Evolutionary conservation across 768 basidiomycete species (phyloP).

Genomic region (Termitomyces sp.): DNA sequence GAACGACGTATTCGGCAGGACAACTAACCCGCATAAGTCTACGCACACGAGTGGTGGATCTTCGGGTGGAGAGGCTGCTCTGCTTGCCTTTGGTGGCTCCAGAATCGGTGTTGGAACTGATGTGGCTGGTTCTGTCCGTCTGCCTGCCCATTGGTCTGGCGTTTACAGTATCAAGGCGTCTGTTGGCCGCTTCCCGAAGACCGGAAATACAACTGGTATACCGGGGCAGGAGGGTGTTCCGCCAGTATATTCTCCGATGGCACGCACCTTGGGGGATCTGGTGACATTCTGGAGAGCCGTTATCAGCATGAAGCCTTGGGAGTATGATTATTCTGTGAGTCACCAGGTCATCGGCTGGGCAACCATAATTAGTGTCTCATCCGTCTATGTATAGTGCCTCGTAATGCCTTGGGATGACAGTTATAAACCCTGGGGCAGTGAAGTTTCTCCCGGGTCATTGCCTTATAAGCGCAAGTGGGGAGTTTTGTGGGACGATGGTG

Average conservation of each 20-base stretch:
- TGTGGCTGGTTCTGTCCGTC: constrained; percentile 64
- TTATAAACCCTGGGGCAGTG: neutral
- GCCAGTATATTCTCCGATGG: constrained; percentile 55
- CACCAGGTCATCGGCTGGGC: neutral
- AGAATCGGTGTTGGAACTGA: constrained; percentile 65
- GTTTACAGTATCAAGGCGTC: constrained; percentile 54
- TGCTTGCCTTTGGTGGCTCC: constrained; percentile 56
- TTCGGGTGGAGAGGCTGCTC: constrained; percentile 61
- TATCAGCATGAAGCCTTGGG: constrained; percentile 59
- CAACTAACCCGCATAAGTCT: constrained; percentile 56
- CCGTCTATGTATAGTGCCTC: constrained; percentile 24
- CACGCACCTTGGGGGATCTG: constrained; percentile 53
- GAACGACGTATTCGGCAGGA: constrained; percentile 55
- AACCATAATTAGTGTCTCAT: constrained; percentile 15
- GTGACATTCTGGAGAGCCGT: constrained; percentile 61
- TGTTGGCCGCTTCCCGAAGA: constrained; percentile 40
- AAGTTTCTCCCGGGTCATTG: constrained; percentile 12
- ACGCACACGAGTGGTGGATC: constrained; percentile 61
- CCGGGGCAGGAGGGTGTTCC: constrained; percentile 59
- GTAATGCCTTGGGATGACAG: constrained; percentile 26
- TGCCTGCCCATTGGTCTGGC: constrained; percentile 63
- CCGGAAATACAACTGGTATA: constrained; percentile 38
- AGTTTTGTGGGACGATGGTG: constrained; percentile 61
- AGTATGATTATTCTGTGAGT: constrained; percentile 49
- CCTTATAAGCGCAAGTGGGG: constrained; percentile 43